These are phyloP conservation scores for Pontederia crassipes DNA, from an alignment of 176 grass and related monocot species.

Conservation along the genomic window DNA sequence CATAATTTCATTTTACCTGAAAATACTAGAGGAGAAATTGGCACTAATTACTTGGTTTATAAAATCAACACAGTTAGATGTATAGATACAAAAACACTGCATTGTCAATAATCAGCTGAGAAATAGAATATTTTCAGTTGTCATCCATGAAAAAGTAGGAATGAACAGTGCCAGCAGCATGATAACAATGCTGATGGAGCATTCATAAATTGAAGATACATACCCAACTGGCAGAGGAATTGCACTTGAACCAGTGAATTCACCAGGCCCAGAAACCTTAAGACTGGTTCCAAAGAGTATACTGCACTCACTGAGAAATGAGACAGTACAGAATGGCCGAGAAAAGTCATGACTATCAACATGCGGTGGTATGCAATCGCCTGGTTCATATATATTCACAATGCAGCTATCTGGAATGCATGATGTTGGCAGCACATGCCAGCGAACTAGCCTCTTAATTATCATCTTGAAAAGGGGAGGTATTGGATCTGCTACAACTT, in stretches of 20 bases:
- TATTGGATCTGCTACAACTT: slow-evolving; percentile 42
- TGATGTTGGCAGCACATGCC: slow-evolving; percentile 50
- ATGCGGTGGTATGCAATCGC: slow-evolving; percentile 85
- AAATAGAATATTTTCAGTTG: too few relatives aligned
- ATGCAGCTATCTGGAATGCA: slow-evolving; percentile 85
- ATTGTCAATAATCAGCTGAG: too few relatives aligned
- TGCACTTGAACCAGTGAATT: slow-evolving; percentile 32
- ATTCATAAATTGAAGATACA: not conserved
- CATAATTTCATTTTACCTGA: too few relatives aligned
- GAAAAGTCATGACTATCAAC: slow-evolving; percentile 90
- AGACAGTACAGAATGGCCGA: slow-evolving; percentile 79
- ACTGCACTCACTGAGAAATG: slow-evolving; percentile 73
- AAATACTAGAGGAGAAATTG: too few relatives aligned
- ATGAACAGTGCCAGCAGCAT: too few relatives aligned
- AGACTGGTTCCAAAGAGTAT: slow-evolving; percentile 61
- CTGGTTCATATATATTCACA: slow-evolving; percentile 75
- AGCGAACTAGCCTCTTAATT: slow-evolving; percentile 56
- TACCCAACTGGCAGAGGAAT: slow-evolving; percentile 77
- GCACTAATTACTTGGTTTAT: too few relatives aligned
- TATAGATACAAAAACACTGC: too few relatives aligned
- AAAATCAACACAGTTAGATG: too few relatives aligned
- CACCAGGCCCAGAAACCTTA: slow-evolving; percentile 41
- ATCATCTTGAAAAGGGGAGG: slow-evolving; percentile 37
- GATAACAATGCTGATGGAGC: too few relatives aligned
- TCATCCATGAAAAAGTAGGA: too few relatives aligned